phyloP scores from a whole-genome alignment of 495 filamentous ascomycete species.

The Aspergillus bridgeri region DNA sequence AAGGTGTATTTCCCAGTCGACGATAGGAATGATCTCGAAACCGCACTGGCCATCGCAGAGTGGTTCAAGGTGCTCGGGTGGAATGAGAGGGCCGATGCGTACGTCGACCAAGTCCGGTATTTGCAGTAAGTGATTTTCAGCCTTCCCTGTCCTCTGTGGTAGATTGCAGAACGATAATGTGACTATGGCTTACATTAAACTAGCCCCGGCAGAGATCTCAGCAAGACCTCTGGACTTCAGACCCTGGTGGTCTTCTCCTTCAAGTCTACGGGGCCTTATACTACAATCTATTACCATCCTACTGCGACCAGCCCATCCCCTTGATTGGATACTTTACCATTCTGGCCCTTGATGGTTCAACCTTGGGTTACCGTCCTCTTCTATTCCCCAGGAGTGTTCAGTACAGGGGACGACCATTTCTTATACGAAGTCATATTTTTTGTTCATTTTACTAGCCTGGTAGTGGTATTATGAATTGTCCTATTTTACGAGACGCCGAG shows the following conservation, averaged over 20 bases:
- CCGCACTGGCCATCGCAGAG: neutral
- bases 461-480: too few relatives aligned
- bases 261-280: neutral
- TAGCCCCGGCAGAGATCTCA: neutral
- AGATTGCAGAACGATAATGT: too few relatives aligned
- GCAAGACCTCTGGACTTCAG: neutral
- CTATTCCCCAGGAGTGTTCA: neutral
- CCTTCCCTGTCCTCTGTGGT: neutral
- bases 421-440: too few relatives aligned
- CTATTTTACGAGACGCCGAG: too few relatives aligned
- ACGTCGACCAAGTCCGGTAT: neutral
- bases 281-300: neutral
- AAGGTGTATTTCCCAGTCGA: neutral
- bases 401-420: too few relatives aligned
- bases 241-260: neutral
- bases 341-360: neutral
- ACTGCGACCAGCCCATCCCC: neutral
- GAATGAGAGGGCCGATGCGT: neutral
- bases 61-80: constrained; percentile 2
- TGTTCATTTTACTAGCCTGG: too few relatives aligned
- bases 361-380: neutral
- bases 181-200: too few relatives aligned
- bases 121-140: constrained; percentile 1
- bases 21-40: constrained; percentile 1
- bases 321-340: neutral